A percentile compares a stretch with the other conserved stretches of the same genome.
phyloP scores from a whole-genome alignment of 768 basidiomycete genomes.

The Calvatia gigantea region DNA sequence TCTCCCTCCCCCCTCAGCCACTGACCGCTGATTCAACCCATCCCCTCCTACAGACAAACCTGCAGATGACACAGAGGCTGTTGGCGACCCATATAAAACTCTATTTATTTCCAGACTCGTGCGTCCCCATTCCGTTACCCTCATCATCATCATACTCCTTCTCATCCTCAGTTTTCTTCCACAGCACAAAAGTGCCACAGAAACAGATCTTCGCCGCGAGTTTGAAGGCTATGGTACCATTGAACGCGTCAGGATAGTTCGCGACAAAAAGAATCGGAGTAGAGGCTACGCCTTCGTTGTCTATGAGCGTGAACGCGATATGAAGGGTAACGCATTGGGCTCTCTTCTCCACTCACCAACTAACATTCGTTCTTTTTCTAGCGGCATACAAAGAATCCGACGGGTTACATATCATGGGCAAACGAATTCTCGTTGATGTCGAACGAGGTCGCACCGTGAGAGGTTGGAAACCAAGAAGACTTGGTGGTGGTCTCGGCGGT shows the following conservation, averaged over 20 bases:
- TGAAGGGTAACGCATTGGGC: slow-evolving; percentile 75
- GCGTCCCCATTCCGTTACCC: slow-evolving; percentile 17
- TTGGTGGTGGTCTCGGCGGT: slow-evolving; percentile 99
- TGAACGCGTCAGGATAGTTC: slow-evolving; percentile 90
- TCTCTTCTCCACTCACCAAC: slow-evolving; percentile 13
- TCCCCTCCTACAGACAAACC: slow-evolving; percentile 75
- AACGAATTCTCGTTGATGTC: slow-evolving; percentile 95
- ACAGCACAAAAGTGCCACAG: slow-evolving; percentile 89
- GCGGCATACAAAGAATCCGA: slow-evolving; percentile 99
- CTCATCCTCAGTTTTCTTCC: slow-evolving; percentile 13
- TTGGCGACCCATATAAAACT: slow-evolving; percentile 98
- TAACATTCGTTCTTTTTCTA: slow-evolving; percentile 26
- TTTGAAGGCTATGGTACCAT: slow-evolving; percentile 95
- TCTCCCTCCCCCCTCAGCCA: background rate
- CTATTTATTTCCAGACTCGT: slow-evolving; percentile 94
- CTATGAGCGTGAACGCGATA: slow-evolving; percentile 96
- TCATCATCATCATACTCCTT: background rate
- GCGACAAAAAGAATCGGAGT: slow-evolving; percentile 84
- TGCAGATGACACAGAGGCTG: slow-evolving; percentile 82
- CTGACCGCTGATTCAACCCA: slow-evolving; percentile 15
- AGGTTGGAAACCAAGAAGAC: slow-evolving; percentile 95
- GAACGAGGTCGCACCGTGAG: slow-evolving; percentile 97
- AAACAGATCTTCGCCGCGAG: slow-evolving; percentile 88
- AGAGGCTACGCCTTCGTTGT: slow-evolving; percentile 96
- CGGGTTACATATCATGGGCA: slow-evolving; percentile 92